phyloP scores from a whole-genome alignment of 2,329 filamentous ascomycete genomes.

The Eurotiales sp. region DNA sequence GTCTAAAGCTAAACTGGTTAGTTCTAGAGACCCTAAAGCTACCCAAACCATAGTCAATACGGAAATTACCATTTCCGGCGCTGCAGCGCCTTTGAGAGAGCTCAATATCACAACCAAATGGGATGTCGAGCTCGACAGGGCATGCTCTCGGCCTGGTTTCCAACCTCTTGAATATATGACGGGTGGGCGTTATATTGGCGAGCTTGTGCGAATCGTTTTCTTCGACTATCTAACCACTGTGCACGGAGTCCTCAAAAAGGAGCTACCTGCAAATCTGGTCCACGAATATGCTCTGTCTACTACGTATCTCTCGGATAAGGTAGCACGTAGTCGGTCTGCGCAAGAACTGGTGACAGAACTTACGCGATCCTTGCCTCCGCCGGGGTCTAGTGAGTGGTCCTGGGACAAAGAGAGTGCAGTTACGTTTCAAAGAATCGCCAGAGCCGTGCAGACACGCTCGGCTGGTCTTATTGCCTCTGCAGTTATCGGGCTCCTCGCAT shows the following conservation, averaged over 20 bases:
- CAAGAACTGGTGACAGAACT: constrained; percentile 44
- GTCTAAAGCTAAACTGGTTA: constrained; percentile 56
- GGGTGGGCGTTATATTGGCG: constrained; percentile 71
- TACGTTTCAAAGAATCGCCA: constrained; percentile 63
- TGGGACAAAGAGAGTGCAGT: constrained; percentile 62
- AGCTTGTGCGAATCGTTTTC: constrained; percentile 68
- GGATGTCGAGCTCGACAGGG: constrained; percentile 64
- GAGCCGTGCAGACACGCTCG: constrained; percentile 67
- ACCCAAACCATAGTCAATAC: constrained; percentile 75
- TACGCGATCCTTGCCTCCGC: constrained; percentile 52
- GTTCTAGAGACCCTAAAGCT: constrained; percentile 47
- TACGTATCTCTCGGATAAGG: constrained; percentile 67
- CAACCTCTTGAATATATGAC: constrained; percentile 86
- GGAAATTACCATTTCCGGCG: constrained; percentile 77
- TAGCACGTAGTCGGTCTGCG: constrained; percentile 53
- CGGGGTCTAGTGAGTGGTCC: constrained; percentile 47
- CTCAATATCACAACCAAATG: constrained; percentile 61
- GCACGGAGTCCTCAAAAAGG: constrained; percentile 31
- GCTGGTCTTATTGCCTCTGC: constrained; percentile 71
- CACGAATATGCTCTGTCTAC: constrained; percentile 64
- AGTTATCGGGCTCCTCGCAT: constrained; percentile 64
- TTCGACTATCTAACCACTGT: constrained; percentile 59
- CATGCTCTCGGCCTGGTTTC: constrained; percentile 69
- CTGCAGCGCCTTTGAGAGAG: constrained; percentile 62
- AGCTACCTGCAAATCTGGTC: constrained; percentile 54